Evolutionary conservation across 148 eudicot species (phyloP).

Genomic region (Rhododendron vialii): DNA sequence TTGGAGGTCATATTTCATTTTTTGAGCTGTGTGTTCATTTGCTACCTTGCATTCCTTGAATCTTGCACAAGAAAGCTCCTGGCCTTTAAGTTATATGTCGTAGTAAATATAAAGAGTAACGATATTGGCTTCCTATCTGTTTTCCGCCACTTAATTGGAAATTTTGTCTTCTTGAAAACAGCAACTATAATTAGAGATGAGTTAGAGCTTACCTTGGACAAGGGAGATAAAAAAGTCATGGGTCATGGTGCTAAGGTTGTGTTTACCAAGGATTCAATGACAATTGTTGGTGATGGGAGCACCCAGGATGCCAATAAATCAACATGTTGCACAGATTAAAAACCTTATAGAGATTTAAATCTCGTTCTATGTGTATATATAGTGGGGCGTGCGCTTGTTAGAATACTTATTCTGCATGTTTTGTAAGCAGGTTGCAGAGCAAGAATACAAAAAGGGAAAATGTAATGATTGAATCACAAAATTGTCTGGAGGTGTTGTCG

Average conservation of each 20-base stretch:
- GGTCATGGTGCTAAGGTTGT: slow-evolving; percentile 41
- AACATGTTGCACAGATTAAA: no score
- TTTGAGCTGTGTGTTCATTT: background rate
- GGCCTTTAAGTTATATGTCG: background rate
- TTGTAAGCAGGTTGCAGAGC: slow-evolving; percentile 23
- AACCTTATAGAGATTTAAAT: slow-evolving; percentile 5
- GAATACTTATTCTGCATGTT: background rate
- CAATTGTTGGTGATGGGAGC: no score
- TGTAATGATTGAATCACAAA: no score
- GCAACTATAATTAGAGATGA: slow-evolving; percentile 58
- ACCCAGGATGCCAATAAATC: no score
- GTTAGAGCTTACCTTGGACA: slow-evolving; percentile 45
- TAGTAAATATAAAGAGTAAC: background rate
- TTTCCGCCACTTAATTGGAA: background rate
- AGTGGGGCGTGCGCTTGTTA: background rate
- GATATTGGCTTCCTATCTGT: background rate
- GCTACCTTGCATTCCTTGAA: background rate
- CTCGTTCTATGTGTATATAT: background rate
- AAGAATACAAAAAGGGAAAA: no score
- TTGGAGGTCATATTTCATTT: slow-evolving; percentile 40
- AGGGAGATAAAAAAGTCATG: slow-evolving; percentile 44
- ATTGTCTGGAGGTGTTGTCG: no score
- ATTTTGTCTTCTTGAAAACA: slow-evolving; percentile 13
- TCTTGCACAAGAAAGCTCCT: background rate
- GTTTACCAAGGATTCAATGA: no score